Evolutionary conservation across 2,329 filamentous ascomycete genomes (phyloP).

Genomic region (Sarocladiaceae sp.): DNA sequence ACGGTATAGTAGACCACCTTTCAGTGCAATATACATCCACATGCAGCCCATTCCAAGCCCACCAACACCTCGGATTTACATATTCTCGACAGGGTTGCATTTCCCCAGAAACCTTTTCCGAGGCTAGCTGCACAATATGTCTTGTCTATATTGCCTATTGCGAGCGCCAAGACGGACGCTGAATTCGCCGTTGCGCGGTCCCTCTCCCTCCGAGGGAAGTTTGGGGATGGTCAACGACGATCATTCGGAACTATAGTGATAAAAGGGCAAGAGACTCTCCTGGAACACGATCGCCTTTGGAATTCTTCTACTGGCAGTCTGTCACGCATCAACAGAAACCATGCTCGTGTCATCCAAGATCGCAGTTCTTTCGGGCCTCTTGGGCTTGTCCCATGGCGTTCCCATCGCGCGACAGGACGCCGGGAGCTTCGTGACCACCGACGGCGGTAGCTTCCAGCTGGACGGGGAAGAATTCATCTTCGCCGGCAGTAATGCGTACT

Average conservation of each 20-base stretch:
- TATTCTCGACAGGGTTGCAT: too few relatives aligned
- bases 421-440: slow-evolving; percentile 41
- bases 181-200: not conserved
- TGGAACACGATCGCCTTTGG: too few relatives aligned
- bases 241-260: too few relatives aligned
- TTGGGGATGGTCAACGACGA: not conserved
- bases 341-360: not conserved
- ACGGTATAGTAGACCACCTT: too few relatives aligned
- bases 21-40: too few relatives aligned
- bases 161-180: not conserved
- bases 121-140: not conserved
- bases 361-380: not conserved
- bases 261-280: too few relatives aligned
- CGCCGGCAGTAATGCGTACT: slow-evolving; percentile 51
- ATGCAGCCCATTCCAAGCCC: too few relatives aligned
- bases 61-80: not conserved
- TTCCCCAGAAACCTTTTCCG: too few relatives aligned
- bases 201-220: not conserved
- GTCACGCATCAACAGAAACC: not conserved
- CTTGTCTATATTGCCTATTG: not conserved
- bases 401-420: slow-evolving; percentile 12
- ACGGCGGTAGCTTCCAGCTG: slow-evolving; percentile 44
- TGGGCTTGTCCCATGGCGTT: not conserved
- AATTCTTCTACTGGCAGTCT: too few relatives aligned
- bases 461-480: slow-evolving; percentile 51